Conservation (phyloP, 768 basidiomycete species). For the Lanmaoa rubissima region DNA sequence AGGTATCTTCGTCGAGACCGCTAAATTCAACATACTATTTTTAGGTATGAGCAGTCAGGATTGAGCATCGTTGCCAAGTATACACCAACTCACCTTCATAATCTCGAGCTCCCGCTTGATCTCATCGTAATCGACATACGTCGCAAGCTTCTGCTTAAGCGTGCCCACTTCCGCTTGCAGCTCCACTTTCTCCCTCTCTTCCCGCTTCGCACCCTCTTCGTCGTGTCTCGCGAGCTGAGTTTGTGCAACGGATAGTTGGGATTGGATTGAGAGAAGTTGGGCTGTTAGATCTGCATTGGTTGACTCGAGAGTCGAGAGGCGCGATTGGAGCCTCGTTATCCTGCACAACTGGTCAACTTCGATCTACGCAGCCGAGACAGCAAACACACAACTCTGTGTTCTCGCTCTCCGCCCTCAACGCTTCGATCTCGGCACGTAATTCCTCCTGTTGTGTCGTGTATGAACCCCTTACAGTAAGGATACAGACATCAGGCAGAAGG, state of each 20-base stretch:
- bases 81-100: constrained; percentile 72
- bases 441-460: constrained; percentile 58
- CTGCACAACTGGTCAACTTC: constrained; percentile 7
- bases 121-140: constrained; percentile 89
- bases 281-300: constrained; percentile 31
- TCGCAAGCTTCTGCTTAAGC: constrained; percentile 65
- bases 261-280: constrained; percentile 17
- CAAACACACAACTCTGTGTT: constrained; percentile 61
- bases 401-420: constrained; percentile 76
- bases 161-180: constrained; percentile 66
- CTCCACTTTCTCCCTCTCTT: constrained; percentile 17
- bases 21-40: constrained; percentile 93
- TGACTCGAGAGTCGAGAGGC: constrained; percentile 71
- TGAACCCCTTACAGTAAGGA: not conserved
- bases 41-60: not conserved
- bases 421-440: constrained; percentile 93
- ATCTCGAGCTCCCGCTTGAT: constrained; percentile 97
- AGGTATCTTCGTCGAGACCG: constrained; percentile 63
- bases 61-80: not conserved
- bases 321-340: constrained; percentile 53
- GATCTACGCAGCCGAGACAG: not conserved
- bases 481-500: not conserved
- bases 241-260: constrained; percentile 18
- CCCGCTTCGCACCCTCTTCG: constrained; percentile 16
- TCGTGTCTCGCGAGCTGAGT: constrained; percentile 18